Conservation (phyloP, 2,329 filamentous ascomycete genomes). For the Botrytis fragariae region DNA sequence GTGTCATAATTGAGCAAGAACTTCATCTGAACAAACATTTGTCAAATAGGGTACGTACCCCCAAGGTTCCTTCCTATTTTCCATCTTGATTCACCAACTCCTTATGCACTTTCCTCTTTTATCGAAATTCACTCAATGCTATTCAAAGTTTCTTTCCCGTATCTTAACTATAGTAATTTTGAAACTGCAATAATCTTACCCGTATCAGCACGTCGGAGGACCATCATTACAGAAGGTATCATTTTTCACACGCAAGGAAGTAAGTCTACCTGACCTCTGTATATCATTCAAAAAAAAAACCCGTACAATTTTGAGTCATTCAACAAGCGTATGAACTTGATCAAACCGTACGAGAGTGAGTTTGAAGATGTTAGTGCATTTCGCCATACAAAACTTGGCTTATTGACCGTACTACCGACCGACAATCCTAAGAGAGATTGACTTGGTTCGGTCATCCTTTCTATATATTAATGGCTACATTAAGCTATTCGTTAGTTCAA, state of each 20-base stretch:
- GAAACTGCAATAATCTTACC: neutral
- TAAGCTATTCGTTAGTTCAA: neutral
- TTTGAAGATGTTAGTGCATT: neutral
- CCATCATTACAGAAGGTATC: too few relatives aligned
- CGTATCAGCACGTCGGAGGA: neutral
- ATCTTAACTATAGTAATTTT: neutral
- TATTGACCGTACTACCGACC: neutral
- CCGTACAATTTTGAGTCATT: neutral
- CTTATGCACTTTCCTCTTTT: neutral
- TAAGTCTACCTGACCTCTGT: neutral
- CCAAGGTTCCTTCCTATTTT: neutral
- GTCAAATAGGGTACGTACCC: neutral
- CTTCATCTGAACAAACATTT: neutral
- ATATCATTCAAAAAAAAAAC: neutral
- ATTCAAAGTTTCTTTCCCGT: neutral
- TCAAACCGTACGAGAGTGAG: neutral
- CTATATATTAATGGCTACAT: neutral
- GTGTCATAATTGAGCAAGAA: neutral
- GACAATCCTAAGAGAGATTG: neutral
- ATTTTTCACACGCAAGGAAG: neutral
- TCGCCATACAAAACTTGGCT: neutral
- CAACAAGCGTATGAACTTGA: neutral
- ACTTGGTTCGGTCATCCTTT: neutral
- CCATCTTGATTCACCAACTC: too few relatives aligned
- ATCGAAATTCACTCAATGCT: neutral